These are phyloP conservation scores for Stagonosporopsis vannaccii DNA, from an alignment of 2,329 filamentous ascomycete species.

Conservation along the genomic window DNA sequence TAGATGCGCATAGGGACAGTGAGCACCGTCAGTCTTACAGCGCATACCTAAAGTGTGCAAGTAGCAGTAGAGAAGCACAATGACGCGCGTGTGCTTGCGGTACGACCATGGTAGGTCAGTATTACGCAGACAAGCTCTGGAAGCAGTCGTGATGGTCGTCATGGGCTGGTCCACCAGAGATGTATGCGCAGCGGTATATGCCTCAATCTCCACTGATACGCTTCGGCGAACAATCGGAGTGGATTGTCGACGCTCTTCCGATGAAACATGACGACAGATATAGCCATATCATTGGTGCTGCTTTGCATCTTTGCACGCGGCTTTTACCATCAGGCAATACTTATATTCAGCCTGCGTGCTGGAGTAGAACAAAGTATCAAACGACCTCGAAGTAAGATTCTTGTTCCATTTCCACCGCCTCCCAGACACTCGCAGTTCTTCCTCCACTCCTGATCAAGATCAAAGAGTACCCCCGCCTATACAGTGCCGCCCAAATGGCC, in stretches of 20 bases:
- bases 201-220: conserved; percentile 10
- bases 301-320: not conserved
- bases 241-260: not conserved
- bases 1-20: not conserved
- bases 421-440: not conserved
- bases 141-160: too few relatives aligned
- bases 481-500: too few relatives aligned
- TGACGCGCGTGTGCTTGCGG: not conserved
- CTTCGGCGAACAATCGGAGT: conserved; percentile 12
- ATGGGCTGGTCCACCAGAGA: not conserved
- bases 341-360: not conserved
- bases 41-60: too few relatives aligned
- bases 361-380: not conserved
- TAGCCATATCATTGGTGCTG: not conserved
- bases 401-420: not conserved
- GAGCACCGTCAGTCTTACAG: too few relatives aligned
- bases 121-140: not conserved
- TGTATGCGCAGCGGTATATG: not conserved
- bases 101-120: not conserved
- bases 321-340: not conserved
- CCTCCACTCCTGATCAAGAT: too few relatives aligned
- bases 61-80: not conserved
- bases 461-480: not conserved
- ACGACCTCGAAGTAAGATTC: not conserved
- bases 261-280: conserved; percentile 1